Base-by-base conservation (phyloP, 768 basidiomycete species). In the Pulveroboletus ravenelii region DNA sequence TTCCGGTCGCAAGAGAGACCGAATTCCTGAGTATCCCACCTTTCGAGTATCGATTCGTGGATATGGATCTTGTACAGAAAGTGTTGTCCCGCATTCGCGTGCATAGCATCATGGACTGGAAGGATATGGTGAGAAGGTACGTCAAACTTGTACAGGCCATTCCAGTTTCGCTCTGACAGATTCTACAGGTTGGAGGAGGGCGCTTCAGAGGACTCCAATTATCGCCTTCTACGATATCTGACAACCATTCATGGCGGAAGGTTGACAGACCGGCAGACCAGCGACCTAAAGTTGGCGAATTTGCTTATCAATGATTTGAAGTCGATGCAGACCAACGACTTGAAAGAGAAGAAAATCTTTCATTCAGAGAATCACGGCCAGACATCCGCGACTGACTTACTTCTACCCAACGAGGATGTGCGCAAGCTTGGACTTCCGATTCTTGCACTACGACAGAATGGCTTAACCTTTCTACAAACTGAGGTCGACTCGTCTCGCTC, bases 371-470 rank as follows among this genome's bases (percentile, higher is more conserved):
- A 12, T 14, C 43, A 43, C 31, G 43, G 48, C 27, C 52, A 13
- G 36, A 27, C 27, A 34, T 45, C 51, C 14, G 50, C 38, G 17
- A 45, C 41, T n/a, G 80, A 89, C 48, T 69, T 97, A 10, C 95
- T 93, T 62, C 89, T 94, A 58, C 95, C 94, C 1, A 56, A 78
- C 0, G 82, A 82, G 29, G 70, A 74, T 2, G 77, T 92, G 49
- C 76, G 87, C 18, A 71, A 78, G 38, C 72, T 97, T 7, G 79
- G 78, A 12, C 69, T 98, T n/a, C 93, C 93, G 4, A 62, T 93
- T 6, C 75, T 97, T 30, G 87, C 48, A 20, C 50, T 59, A 13
- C 52, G 48, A 15, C 30, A 8, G 13, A 37, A 38, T 3, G 8
- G 25, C n/a, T 7, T 38, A 15, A 10, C n/a, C 31, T 17, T 17